Percentiles rank a stretch among this genome's conserved stretches.
phyloP scores from a whole-genome alignment of 805 yeast genomes.

The Nakazawaea ernobii region DNA sequence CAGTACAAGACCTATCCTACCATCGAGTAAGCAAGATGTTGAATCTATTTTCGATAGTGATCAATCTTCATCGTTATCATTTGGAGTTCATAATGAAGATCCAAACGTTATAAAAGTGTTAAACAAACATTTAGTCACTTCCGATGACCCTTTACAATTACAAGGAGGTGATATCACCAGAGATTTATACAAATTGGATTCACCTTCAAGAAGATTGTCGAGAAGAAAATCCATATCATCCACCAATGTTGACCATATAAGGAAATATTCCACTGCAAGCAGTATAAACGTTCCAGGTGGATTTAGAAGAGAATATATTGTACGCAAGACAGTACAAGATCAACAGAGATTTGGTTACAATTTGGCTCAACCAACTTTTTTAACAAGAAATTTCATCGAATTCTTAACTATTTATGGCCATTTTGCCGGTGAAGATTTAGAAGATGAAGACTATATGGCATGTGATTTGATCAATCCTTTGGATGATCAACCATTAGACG shows the following conservation, averaged over 20 bases:
- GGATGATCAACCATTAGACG: constrained; percentile 25
- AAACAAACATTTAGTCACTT: constrained; percentile 30
- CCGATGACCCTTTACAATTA: constrained; percentile 26
- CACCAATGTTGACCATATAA: constrained; percentile 21
- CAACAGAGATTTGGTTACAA: constrained; percentile 23
- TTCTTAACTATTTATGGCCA: constrained; percentile 77
- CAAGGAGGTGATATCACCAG: constrained; percentile 51
- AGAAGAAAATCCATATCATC: constrained; percentile 24
- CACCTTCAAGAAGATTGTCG: constrained; percentile 19
- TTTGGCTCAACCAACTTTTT: constrained; percentile 34
- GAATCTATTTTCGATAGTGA: constrained; percentile 15
- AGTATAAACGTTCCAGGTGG: constrained; percentile 78
- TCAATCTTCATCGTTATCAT: constrained; percentile 17
- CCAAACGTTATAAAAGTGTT: constrained; percentile 28
- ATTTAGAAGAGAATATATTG: constrained; percentile 65
- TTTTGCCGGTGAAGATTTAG: constrained; percentile 80
- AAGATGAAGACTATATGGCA: constrained; percentile 55
- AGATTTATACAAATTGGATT: constrained; percentile 31
- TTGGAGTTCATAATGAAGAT: constrained; percentile 21
- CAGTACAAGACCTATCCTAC: constrained; percentile 10
- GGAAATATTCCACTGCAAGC: constrained; percentile 63
- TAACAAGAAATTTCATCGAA: constrained; percentile 71
- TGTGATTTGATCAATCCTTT: constrained; percentile 34
- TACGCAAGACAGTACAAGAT: constrained; percentile 17
- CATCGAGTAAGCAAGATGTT: constrained; percentile 18